phyloP scores from a whole-genome alignment of 2,329 filamentous ascomycete genomes.

The Purpureocillium takamizusanense region DNA sequence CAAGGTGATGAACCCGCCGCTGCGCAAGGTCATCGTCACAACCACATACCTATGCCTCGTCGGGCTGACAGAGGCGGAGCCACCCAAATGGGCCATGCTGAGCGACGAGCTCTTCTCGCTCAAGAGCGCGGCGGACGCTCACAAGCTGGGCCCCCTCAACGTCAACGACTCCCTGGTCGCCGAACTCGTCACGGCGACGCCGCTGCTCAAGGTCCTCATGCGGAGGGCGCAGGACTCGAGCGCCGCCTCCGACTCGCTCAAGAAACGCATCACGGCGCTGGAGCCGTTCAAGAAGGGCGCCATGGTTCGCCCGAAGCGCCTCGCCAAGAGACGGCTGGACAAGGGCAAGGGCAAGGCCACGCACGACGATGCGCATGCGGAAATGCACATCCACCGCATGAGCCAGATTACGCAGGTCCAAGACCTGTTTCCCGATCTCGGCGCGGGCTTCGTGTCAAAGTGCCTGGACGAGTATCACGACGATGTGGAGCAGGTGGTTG shows the following conservation, averaged over 20 bases:
- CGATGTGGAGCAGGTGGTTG: constrained; percentile 69
- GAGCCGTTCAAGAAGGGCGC: constrained; percentile 50
- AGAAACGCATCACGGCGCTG: constrained; percentile 52
- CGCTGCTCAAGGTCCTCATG: constrained; percentile 57
- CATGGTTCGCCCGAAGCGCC: constrained; percentile 40
- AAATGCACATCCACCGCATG: constrained; percentile 71
- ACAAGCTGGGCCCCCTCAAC: constrained; percentile 45
- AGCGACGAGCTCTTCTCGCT: constrained; percentile 78
- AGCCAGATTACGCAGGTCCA: constrained; percentile 84
- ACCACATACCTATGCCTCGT: constrained; percentile 68
- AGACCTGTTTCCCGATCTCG: constrained; percentile 83
- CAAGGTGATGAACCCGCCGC: constrained; percentile 49
- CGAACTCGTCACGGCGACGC: constrained; percentile 73
- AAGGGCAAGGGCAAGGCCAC: constrained; percentile 54
- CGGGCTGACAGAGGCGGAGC: constrained; percentile 57
- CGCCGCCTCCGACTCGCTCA: constrained; percentile 44
- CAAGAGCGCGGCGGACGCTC: constrained; percentile 60
- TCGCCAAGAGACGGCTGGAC: constrained; percentile 45
- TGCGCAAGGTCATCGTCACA: constrained; percentile 61
- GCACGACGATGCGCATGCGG: constrained; percentile 26
- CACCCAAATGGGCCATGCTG: constrained; percentile 64
- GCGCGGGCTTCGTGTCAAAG: constrained; percentile 70
- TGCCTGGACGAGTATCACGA: constrained; percentile 73
- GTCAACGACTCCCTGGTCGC: constrained; percentile 66
- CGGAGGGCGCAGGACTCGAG: constrained; percentile 40